phyloP scores from a whole-genome alignment of 1,139 yeast species.

The Sugiyamaella sp. region DNA sequence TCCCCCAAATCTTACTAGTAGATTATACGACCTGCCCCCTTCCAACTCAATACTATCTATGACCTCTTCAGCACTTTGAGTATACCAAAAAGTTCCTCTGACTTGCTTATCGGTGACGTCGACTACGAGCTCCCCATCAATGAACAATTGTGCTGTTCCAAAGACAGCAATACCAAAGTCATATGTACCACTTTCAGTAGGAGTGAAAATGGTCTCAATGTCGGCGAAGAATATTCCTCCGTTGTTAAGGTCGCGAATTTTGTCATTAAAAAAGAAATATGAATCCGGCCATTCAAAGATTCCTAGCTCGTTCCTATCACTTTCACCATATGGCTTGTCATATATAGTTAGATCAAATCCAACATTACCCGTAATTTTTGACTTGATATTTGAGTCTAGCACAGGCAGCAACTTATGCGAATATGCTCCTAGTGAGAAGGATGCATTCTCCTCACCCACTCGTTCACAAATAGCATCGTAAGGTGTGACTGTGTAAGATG shows the following conservation, averaged over 20 bases:
- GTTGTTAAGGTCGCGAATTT: constrained; percentile 34
- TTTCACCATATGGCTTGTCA: constrained; percentile 45
- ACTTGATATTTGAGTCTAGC: constrained; percentile 6
- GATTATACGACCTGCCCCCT: constrained; percentile 49
- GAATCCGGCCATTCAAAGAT: constrained; percentile 44
- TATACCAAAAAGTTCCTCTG: constrained; percentile 53
- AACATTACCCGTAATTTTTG: constrained; percentile 42
- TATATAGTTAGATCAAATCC: constrained; percentile 50
- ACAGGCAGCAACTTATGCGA: constrained; percentile 16
- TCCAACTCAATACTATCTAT: constrained; percentile 45
- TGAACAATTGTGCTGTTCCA: constrained; percentile 58
- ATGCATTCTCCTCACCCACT: constrained; percentile 39
- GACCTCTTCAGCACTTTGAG: constrained; percentile 56
- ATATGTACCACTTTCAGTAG: constrained; percentile 55
- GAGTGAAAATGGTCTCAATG: constrained; percentile 50
- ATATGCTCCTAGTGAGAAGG: constrained; percentile 14
- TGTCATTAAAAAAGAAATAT: constrained; percentile 53
- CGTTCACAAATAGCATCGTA: constrained; percentile 48
- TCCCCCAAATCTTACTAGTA: constrained; percentile 48
- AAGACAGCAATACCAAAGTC: constrained; percentile 54
- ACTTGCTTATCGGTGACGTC: constrained; percentile 59
- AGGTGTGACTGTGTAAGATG: constrained; percentile 53
- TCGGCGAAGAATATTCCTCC: constrained; percentile 47
- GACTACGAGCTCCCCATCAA: constrained; percentile 55
- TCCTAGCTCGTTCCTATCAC: constrained; percentile 47